Conservation (phyloP, 2,329 filamentous ascomycete species). For the Cladosporium sp. region DNA sequence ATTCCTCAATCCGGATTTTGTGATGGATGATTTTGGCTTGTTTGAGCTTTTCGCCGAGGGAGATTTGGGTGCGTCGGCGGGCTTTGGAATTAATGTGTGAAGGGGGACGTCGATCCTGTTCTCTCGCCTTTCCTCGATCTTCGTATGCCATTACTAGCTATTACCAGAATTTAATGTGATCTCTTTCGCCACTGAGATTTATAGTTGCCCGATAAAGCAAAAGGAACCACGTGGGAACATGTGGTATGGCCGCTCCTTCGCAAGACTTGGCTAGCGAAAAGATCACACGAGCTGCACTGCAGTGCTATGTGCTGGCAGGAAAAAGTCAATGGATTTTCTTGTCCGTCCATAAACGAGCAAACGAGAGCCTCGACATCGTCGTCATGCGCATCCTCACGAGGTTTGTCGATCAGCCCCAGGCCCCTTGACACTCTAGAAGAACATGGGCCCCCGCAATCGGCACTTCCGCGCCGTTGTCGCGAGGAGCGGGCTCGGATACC, state of each 20-base stretch:
- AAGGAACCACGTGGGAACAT: not conserved
- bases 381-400: not conserved
- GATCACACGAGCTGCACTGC: not conserved
- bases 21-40: constrained; percentile 9
- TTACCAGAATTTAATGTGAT: not conserved
- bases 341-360: not conserved
- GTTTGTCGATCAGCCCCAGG: not conserved
- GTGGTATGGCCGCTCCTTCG: not conserved
- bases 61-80: not conserved
- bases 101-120: not conserved
- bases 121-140: not conserved
- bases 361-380: not conserved
- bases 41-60: constrained; percentile 4
- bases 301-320: not conserved
- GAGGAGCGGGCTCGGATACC: not conserved
- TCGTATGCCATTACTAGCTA: not conserved
- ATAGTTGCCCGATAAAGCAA: not conserved
- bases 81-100: not conserved
- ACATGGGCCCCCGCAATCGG: constrained; percentile 4
- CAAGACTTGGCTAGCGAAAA: not conserved
- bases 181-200: not conserved
- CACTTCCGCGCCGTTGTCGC: constrained; percentile 1
- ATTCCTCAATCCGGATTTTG: constrained; percentile 5
- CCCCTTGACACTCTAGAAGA: not conserved
- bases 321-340: not conserved